These are phyloP conservation scores for Beauveria australis DNA, from an alignment of 2,329 filamentous ascomycete species.

Conservation along the genomic window DNA sequence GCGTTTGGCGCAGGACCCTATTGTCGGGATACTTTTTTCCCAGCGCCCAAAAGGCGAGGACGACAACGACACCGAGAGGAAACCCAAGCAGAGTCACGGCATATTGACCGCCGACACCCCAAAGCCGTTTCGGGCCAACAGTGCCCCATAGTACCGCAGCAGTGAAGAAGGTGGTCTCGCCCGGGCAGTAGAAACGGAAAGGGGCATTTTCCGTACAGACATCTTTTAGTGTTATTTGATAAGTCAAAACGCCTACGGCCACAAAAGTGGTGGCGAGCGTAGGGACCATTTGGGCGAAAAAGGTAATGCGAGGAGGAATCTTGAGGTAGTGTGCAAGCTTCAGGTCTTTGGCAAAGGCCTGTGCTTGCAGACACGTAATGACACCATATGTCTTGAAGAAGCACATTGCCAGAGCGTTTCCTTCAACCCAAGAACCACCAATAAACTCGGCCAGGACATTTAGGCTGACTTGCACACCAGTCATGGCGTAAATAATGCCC, in stretches of 20 bases:
- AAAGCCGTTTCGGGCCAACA: constrained; percentile 40
- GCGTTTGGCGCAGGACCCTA: constrained; percentile 28
- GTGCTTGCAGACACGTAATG: constrained; percentile 22
- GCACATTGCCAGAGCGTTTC: constrained; percentile 29
- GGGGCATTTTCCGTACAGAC: constrained; percentile 30
- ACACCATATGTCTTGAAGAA: constrained; percentile 26
- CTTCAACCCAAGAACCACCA: constrained; percentile 28
- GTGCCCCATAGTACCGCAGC: constrained; percentile 42
- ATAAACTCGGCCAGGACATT: constrained; percentile 34
- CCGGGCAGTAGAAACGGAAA: constrained; percentile 29
- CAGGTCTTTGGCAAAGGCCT: constrained; percentile 32
- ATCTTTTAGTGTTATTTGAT: constrained; percentile 25
- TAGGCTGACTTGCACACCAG: constrained; percentile 34
- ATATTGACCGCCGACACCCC: constrained; percentile 21
- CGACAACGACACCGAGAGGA: constrained; percentile 27
- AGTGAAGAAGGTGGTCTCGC: constrained; percentile 26
- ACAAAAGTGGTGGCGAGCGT: constrained; percentile 38
- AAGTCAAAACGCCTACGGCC: constrained; percentile 35
- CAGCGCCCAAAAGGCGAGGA: constrained; percentile 28
- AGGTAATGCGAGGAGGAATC: constrained; percentile 37
- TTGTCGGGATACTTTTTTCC: constrained; percentile 26
- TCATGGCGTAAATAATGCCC: constrained; percentile 36
- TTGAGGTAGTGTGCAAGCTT: constrained; percentile 45
- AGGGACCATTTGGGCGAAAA: constrained; percentile 38
- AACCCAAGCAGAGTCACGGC: constrained; percentile 34